phyloP scores from a whole-genome alignment of 2,329 filamentous ascomycete genomes.

The Lizonia empirigonia region DNA sequence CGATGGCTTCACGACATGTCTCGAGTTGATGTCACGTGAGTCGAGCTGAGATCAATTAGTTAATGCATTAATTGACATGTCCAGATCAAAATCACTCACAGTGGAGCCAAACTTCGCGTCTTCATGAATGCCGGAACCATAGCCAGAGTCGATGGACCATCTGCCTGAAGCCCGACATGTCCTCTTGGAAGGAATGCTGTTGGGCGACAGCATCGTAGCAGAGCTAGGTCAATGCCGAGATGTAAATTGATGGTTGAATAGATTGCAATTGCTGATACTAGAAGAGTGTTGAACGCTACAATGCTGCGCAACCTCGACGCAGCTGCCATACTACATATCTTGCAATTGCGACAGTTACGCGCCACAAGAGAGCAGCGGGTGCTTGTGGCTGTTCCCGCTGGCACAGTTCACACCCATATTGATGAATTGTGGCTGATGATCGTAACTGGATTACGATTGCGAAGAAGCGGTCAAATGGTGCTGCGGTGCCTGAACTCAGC shows the following conservation, averaged over 20 bases:
- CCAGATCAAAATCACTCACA: constrained; percentile 3
- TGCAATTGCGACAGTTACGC: constrained; percentile 4
- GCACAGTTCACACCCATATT: constrained; percentile 8
- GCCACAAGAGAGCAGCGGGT: constrained; percentile 2
- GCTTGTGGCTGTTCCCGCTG: constrained; percentile 13
- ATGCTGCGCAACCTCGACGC: constrained; percentile 6
- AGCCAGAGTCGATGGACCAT: constrained; percentile 44
- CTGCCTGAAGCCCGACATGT: constrained; percentile 32
- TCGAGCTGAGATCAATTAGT: constrained; percentile 17
- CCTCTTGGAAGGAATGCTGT: constrained; percentile 24
- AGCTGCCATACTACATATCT: constrained; percentile 10
- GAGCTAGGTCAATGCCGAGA: constrained; percentile 1
- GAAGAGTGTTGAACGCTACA: constrained; percentile 4
- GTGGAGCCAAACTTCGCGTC: constrained; percentile 8
- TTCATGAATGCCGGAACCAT: constrained; percentile 32
- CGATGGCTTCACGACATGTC: neutral
- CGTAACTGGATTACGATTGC: constrained; percentile 1
- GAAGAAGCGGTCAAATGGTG: constrained; percentile 15
- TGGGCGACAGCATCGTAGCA: constrained; percentile 32
- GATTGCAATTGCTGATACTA: neutral
- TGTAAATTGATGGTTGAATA: neutral
- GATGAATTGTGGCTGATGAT: constrained; percentile 4
- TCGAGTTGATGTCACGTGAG: constrained; percentile 26
- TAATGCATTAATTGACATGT: neutral
- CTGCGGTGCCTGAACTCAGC: constrained; percentile 15